Conservation (phyloP, 345 rosid genomes). For the Salix arbutifolia region DNA sequence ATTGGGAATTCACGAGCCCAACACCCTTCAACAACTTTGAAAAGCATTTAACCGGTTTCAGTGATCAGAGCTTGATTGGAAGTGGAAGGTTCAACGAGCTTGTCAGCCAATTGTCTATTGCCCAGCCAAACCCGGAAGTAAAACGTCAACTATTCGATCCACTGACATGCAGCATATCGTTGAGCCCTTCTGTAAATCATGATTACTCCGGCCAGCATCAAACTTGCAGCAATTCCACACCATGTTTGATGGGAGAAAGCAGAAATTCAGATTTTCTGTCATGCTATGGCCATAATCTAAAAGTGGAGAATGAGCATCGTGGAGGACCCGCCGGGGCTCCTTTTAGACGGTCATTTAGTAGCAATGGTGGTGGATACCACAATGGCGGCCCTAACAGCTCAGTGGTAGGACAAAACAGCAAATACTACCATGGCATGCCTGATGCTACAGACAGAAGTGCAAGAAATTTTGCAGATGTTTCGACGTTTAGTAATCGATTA, state of each 20-base stretch:
- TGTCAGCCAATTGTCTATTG: constrained; percentile 68
- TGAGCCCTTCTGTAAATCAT: constrained; percentile 21
- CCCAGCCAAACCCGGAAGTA: constrained; percentile 55
- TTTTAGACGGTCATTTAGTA: constrained; percentile 13
- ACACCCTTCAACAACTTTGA: constrained; percentile 29
- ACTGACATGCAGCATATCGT: constrained; percentile 35
- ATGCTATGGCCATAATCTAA: constrained; percentile 26
- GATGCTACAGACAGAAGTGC: constrained; percentile 26
- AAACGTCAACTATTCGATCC: constrained; percentile 23
- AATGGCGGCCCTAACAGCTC: constrained; percentile 19
- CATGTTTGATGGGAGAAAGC: constrained; percentile 3
- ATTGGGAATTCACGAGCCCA: constrained; percentile 40
- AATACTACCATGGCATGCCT: constrained; percentile 22
- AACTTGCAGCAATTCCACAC: constrained; percentile 1
- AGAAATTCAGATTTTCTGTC: constrained; percentile 22
- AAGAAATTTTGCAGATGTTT: constrained; percentile 24
- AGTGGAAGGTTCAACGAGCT: constrained; percentile 43
- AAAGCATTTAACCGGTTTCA: constrained; percentile 26
- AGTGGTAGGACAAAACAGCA: constrained; percentile 22
- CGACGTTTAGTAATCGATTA: constrained; percentile 30
- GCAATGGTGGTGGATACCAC: constrained; percentile 18
- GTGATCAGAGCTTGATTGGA: constrained; percentile 14
- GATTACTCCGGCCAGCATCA: constrained; percentile 18
- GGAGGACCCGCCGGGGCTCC: neutral
- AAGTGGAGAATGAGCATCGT: constrained; percentile 22